These are phyloP conservation scores for Arctostaphylos glauca DNA, from an alignment of 148 eudicot genomes.

Conservation along the genomic window DNA sequence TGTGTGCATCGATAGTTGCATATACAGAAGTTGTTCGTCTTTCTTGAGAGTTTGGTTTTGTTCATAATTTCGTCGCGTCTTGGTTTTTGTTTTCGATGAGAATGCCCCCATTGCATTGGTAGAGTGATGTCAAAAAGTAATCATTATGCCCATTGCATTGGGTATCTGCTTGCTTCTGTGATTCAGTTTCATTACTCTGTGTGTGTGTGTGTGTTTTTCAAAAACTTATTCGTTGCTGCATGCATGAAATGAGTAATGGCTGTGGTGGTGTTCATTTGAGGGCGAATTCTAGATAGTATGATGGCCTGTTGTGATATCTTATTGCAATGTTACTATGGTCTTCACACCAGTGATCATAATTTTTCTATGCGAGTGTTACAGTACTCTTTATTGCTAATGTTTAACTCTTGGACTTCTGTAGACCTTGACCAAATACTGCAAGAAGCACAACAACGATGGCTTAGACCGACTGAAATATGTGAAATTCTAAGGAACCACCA, in stretches of 20 bases:
- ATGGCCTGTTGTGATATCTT: background rate
- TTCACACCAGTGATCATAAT: too few relatives aligned
- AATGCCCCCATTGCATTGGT: background rate
- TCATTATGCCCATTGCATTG: background rate
- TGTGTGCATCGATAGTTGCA: background rate
- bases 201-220: background rate
- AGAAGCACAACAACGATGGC: conserved; percentile 74
- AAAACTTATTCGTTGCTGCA: background rate
- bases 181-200: background rate
- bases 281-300: background rate
- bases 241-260: background rate
- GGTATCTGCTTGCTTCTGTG: background rate
- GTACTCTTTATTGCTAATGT: background rate
- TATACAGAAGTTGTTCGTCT: background rate
- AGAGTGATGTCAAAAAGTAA: too few relatives aligned
- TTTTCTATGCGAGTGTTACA: background rate
- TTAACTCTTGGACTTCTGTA: conserved; percentile 18
- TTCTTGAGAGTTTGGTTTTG: background rate
- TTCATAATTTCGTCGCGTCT: too few relatives aligned
- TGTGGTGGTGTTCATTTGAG: background rate
- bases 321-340: background rate
- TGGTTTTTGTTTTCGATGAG: background rate
- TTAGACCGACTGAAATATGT: conserved; percentile 73
- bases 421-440: conserved; percentile 55
- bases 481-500: conserved; percentile 56